Evolutionary conservation across 495 filamentous ascomycete genomes (phyloP), one percentile per base, ranked within the genome.

Genomic region (Podospora didyma): DNA sequence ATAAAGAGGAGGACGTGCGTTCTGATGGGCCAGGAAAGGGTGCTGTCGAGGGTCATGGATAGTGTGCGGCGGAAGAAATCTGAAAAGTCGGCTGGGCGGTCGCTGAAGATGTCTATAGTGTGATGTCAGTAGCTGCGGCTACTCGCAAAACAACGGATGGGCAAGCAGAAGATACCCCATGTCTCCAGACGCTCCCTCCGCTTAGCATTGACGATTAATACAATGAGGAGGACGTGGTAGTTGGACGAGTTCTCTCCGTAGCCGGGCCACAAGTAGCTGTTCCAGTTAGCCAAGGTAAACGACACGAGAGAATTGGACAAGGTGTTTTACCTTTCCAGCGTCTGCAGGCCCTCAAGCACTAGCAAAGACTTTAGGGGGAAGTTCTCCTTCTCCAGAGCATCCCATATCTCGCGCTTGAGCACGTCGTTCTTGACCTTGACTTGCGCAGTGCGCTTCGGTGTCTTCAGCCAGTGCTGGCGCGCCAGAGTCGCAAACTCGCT

Each of bases 351-450:
- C 73, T 99, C 94, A 59, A 99, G 77, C 7, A 88, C 81, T 54
- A 96, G 78, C 31, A 97, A 80, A 12, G 86, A 86, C 61, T 82
- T 87, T 67, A 83, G 83, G n/a, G 79, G 79, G 66, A 96, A 97
- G 44, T 76, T 77, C 49, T 90, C 86, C 59, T 84, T 83, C 70
- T 97, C 91, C 56, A 99, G 73, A 17, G 83, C 79, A 73, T 94
- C 91, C 90, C 94, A 99, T 42, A 99, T 86, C 61, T 93, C 89
- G 60, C 82, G 80, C 74, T 96, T 94, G 61, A 97, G 76, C 52
- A 92, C 83, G 57, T 95, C 89, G 37, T 86, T 84, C 76, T 89
- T 94, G 65, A 90, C 86, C 76, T 88, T 95, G 58, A 84, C 73
- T 46, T 75, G 77, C 41, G 67, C 57, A 14, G 73, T 46, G 55